These are phyloP conservation scores for Aegilops tauschii DNA, from an alignment of 176 grass and related monocot species.

Conservation along the genomic window DNA sequence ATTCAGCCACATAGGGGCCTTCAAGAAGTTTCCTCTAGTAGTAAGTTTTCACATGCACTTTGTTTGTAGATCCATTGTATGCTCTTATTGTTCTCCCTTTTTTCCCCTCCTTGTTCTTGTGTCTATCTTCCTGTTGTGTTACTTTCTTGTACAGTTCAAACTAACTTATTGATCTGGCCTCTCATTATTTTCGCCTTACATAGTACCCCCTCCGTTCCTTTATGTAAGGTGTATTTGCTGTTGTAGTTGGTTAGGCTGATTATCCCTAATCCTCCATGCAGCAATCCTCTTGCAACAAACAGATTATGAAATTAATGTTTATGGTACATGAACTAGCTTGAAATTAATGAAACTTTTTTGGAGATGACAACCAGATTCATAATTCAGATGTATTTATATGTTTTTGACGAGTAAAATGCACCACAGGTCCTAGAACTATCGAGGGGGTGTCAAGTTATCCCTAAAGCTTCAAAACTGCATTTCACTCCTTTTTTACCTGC, in stretches of 20 bases:
- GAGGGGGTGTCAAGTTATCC: too few relatives aligned
- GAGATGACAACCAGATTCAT: not conserved
- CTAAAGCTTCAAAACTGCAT: too few relatives aligned
- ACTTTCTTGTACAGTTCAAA: slow-evolving; percentile 12
- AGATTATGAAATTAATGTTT: not conserved
- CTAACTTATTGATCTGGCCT: not conserved
- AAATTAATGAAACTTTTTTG: not conserved
- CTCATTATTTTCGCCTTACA: not conserved
- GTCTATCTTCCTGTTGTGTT: not conserved
- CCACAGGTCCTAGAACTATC: too few relatives aligned
- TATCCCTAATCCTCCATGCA: too few relatives aligned
- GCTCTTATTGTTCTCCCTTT: not conserved
- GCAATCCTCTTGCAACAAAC: too few relatives aligned
- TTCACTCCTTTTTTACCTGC: too few relatives aligned
- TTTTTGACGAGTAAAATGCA: not conserved
- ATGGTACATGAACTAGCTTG: not conserved
- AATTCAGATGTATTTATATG: slow-evolving; percentile 3
- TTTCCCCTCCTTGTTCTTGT: not conserved
- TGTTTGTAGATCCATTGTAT: not conserved
- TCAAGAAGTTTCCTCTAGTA: slow-evolving; percentile 88
- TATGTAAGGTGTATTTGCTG: too few relatives aligned
- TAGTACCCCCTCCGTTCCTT: not conserved
- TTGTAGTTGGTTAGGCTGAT: too few relatives aligned
- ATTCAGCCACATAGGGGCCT: slow-evolving; percentile 50
- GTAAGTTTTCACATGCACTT: slow-evolving; percentile 48